phyloP scores from a whole-genome alignment of 805 yeast genomes.

The Hemisphaericaspora nanyangensis region DNA sequence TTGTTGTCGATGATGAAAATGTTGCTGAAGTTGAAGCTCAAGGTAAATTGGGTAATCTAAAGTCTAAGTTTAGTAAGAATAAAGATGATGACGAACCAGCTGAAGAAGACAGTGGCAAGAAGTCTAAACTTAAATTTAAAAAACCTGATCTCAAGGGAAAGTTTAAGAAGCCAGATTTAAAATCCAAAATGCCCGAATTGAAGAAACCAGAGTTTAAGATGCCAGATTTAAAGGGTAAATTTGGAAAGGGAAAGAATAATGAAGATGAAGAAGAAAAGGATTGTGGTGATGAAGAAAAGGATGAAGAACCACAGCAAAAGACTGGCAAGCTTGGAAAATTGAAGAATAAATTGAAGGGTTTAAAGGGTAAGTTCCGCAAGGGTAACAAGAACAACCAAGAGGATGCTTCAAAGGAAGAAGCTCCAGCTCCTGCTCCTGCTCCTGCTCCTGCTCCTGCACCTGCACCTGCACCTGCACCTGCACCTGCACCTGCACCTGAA shows the following conservation, averaged over 20 bases:
- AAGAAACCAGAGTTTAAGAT: background rate
- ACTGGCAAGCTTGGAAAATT: too few relatives aligned
- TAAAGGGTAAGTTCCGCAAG: too few relatives aligned
- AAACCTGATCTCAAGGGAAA: background rate
- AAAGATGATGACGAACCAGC: slow-evolving; percentile 2
- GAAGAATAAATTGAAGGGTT: too few relatives aligned
- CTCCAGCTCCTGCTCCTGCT: too few relatives aligned
- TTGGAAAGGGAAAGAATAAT: background rate
- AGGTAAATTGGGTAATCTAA: slow-evolving; percentile 3
- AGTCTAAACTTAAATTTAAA: background rate
- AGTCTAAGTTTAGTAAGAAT: background rate
- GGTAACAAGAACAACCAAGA: too few relatives aligned
- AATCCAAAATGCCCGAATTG: background rate
- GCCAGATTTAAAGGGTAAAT: background rate
- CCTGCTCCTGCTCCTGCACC: too few relatives aligned
- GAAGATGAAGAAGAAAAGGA: background rate
- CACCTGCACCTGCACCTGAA: too few relatives aligned
- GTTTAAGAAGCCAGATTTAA: background rate
- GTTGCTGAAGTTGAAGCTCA: background rate
- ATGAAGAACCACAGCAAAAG: background rate
- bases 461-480: too few relatives aligned
- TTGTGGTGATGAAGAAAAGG: background rate
- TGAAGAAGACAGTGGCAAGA: background rate
- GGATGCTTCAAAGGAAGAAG: too few relatives aligned
- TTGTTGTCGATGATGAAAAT: background rate